phyloP scores from a whole-genome alignment of 805 yeast genomes.

The Zygosaccharomyces bailii region DNA sequence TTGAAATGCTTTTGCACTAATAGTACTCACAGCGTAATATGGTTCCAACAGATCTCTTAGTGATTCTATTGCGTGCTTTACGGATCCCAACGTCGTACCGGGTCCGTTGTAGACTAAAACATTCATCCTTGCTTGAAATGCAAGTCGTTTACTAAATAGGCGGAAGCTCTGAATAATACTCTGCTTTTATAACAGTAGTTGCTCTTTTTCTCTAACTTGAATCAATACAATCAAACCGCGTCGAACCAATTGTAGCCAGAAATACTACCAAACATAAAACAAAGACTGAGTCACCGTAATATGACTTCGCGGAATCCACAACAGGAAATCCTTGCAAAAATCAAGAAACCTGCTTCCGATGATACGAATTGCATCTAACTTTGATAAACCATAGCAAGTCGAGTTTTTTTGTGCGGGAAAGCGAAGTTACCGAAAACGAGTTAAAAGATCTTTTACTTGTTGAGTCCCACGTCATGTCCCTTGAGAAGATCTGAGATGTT shows the following conservation, averaged over 20 bases:
- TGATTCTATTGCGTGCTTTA: slow-evolving; percentile 76
- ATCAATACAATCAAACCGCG: background rate
- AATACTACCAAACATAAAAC: too few species aligned
- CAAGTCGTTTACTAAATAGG: background rate
- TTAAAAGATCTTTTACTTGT: background rate
- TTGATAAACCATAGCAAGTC: too few species aligned
- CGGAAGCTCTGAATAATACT: background rate
- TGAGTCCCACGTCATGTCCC: background rate
- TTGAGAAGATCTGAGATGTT: slow-evolving; percentile 4
- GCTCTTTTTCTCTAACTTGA: background rate
- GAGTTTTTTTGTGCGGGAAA: background rate
- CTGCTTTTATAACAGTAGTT: slow-evolving; percentile 3
- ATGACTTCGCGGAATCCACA: too few species aligned
- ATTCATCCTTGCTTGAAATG: slow-evolving; percentile 46
- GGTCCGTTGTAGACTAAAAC: slow-evolving; percentile 69
- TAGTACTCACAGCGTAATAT: slow-evolving; percentile 77
- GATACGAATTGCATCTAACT: too few species aligned
- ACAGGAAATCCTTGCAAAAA: too few species aligned
- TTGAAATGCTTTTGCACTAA: slow-evolving; percentile 56
- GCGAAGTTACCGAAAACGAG: background rate
- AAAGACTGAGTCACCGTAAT: slow-evolving; percentile 2
- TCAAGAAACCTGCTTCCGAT: too few species aligned
- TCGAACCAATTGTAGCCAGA: slow-evolving; percentile 1
- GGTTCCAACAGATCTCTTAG: slow-evolving; percentile 76
- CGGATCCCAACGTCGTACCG: slow-evolving; percentile 85